Base-by-base conservation (phyloP, 2,329 filamentous ascomycete species). In the Xylaria sp. region DNA sequence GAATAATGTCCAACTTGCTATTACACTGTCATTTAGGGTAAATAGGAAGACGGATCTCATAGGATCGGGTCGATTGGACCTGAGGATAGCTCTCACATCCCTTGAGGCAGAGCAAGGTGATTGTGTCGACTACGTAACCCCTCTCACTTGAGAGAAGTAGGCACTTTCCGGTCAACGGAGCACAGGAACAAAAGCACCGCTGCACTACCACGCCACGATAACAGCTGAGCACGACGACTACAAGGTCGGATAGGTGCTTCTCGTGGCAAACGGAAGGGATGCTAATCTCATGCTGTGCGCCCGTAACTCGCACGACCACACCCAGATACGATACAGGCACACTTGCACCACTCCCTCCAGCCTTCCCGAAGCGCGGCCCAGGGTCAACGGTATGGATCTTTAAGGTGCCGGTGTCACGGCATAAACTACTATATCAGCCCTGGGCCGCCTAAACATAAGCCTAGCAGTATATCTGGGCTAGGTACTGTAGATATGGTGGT, bases 341-440 rank as follows among this genome's bases (percentile, higher is more conserved):
- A 33, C 25, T 60, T 42, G 42, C 19, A 56, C 45, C 40, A 51
- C 45, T 19, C 37, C 50, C 45, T 19, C 37, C 50, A 51, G 21
- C 50, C 33, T 60, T 55, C 50, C 38, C 50, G 21, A 33, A 43
- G n/a, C n/a, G 31, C 23, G 19, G 43, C 28, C n/a, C 28, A 35
- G 50, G 56, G 37, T 14, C 12, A 28, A 17, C 35, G 23, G 51
- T 33, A 56, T 59, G 46, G 61, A 52, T 35, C 37, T 51, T 52
- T 40, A 47, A 47, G 40, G 43, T 47, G 51, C 57, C 38, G 51
- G 57, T 57, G 57, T 17, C 38, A 63, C 57, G 40, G 43, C 57
- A 61, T 54, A 43, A 6, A 37, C 57, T 61, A 37, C 61, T 64
- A 57, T 64, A 57, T 57, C 61, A 54, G 57, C 57, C 49, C 61